Conservation (phyloP, 257 asterid genomes). For the Asclepias syriaca region DNA sequence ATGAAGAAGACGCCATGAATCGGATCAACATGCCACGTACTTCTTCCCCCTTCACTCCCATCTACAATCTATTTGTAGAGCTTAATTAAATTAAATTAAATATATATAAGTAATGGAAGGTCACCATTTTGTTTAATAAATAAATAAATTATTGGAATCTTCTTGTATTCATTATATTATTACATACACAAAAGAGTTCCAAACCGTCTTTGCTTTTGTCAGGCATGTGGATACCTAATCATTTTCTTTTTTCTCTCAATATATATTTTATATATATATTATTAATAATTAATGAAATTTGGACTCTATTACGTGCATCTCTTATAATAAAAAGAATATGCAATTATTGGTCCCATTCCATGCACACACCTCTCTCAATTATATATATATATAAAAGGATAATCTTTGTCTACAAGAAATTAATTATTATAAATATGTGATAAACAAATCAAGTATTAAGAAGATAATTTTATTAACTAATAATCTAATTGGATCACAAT, state of each 20-base stretch:
- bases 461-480: slow-evolving; percentile 6
- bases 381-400: background rate
- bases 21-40: slow-evolving; percentile 35
- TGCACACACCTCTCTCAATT: background rate
- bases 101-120: background rate
- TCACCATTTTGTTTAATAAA: background rate
- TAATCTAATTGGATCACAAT: slow-evolving; percentile 35
- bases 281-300: background rate
- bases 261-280: background rate
- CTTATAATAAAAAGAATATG: background rate
- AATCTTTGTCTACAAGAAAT: background rate
- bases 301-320: background rate
- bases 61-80: slow-evolving; percentile 12
- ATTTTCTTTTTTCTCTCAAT: background rate
- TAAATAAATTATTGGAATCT: background rate
- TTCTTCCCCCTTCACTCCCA: background rate
- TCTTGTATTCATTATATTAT: background rate
- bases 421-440: background rate
- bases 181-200: background rate
- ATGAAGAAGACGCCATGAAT: slow-evolving; percentile 17
- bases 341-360: background rate
- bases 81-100: background rate
- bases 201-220: slow-evolving; percentile 9
- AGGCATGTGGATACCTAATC: slow-evolving; percentile 1
- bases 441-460: slow-evolving; percentile 2